Conservation (phyloP, 495 filamentous ascomycete genomes). For the Penicillium psychrofluorescens region DNA sequence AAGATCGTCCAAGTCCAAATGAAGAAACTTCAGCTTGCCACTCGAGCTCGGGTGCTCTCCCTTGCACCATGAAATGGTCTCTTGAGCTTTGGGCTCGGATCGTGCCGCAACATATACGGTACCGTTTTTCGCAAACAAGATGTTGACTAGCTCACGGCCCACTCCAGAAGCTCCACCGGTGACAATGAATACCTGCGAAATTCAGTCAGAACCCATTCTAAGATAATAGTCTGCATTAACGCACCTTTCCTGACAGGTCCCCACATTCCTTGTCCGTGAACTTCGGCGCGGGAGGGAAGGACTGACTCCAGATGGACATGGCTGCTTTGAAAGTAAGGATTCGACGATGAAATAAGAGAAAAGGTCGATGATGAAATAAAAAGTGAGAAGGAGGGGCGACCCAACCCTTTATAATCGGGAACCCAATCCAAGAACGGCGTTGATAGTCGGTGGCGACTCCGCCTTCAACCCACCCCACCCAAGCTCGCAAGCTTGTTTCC, state of each 20-base stretch:
- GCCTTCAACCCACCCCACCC: no score
- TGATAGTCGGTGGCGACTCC: no score
- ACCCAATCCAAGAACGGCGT: no score
- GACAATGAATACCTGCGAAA: constrained; percentile 32
- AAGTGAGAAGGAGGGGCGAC: no score
- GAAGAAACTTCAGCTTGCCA: constrained; percentile 33
- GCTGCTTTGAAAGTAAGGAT: no score
- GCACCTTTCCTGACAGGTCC: not conserved
- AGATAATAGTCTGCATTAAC: not conserved
- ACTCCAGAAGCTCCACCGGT: constrained; percentile 36
- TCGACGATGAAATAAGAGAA: no score
- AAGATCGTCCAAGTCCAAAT: constrained; percentile 39
- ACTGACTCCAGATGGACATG: not conserved
- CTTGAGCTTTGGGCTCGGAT: constrained; percentile 15
- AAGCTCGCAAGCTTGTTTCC: no score
- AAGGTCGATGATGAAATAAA: no score
- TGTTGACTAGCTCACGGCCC: constrained; percentile 30
- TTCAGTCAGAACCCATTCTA: not conserved
- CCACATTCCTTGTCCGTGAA: not conserved
- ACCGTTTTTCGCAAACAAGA: constrained; percentile 30
- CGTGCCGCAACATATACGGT: constrained; percentile 35
- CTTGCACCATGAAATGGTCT: constrained; percentile 27
- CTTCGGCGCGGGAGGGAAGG: not conserved
- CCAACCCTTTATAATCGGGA: no score
- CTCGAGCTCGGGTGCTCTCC: constrained; percentile 2